Evolutionary conservation across 139 green algal genomes (phyloP), one percentile per base, ranked within the genome.

Genomic region (Picochlorum sp.): DNA sequence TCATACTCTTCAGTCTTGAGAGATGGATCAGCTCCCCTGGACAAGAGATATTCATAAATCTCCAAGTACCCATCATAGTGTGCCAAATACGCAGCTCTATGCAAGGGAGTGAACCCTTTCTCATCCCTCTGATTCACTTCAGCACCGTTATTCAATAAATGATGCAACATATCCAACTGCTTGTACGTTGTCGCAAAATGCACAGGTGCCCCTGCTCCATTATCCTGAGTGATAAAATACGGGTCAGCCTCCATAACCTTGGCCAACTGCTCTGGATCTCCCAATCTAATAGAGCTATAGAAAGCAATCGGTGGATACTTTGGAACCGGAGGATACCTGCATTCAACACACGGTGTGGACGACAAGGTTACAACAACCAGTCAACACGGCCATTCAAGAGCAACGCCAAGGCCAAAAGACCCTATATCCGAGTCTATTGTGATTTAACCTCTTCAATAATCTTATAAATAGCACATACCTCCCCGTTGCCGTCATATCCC

Each of bases 41-140:
- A 91, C 79, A 97, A 84, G 56, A 97, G 78, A 60, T 91, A 92
- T 78, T 97, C 91, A 70, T 96, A 97, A 4, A 96, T 82, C 66
- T 96, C 89, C 45, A 94, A 61, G 75, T 97, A 97, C 2, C 91
- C 91, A 6, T 93, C 84, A 60, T 90, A 83, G 59, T 96, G 90
- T 2, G 88, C 81, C 66, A 97, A 79, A 66, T 90, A 84, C 2
- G 90, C 91, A 7, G 89, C 90, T 10, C 91, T 77, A 73, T 97
- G 91, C 49, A 97, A 81, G 0, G 91, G 85, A 0, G 91, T 97
- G 37, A 89, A 85, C 4, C 91, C 91, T 16, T 80, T 83, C 3
- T 73, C 59, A 47, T 90, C 80, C 0, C 70, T 58, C 69, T 96
- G 89, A 71, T 97, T 95, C 4, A 95, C 72, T 52, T 88, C 76